Base-by-base conservation (phyloP, 805 yeast species). In the Candida argentea region DNA sequence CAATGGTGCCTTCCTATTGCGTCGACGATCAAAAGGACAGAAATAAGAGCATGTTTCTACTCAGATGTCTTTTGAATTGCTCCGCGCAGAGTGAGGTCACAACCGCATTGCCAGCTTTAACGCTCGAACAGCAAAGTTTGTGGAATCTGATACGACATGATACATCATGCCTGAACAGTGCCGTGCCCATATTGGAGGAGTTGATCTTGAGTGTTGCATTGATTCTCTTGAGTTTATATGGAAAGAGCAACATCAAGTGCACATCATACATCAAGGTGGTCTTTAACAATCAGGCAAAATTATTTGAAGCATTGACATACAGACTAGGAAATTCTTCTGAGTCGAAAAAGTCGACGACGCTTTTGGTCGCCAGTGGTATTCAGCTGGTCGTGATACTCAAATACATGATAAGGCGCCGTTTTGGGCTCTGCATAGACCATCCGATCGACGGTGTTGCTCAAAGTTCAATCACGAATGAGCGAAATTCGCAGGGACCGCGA, bases 1-100 rank as follows among this genome's bases (percentile, higher is more conserved):
- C 48, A 14, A 34, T 52, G 8, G 39, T 61, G 6, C 66, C 66
- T 2, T 36, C 39, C 11, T 55, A 51, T 30, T 54, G 62, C 34
- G 31, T 57, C 11, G 34, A 34, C 15, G 27, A 38, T 22, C 20
- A 28, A 16, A 22, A 31, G 25, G 28, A 30, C 22, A 34, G 37
- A 10, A 35, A 40, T 12, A 36, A 34, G n/a, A 32, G 33, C 12
- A 32, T 40, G 9, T 46, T 55, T 17, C 37, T 55, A 15, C 31
- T 57, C 5, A 42, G 48, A 16, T 53, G 63, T 32, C 39, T 60
- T 20, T 31, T 61, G 10, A 42, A 41, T 30, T 57, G 65, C 33
- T 47, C 52, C 10, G 24, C 19, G n/a, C 36, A 20, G 26, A 14
- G 22, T 9, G 19, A 18, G 6, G 19, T 18, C 12, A 14, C n/a